Conservation (phyloP, 2,329 filamentous ascomycete genomes). For the Apiospora marii region DNA sequence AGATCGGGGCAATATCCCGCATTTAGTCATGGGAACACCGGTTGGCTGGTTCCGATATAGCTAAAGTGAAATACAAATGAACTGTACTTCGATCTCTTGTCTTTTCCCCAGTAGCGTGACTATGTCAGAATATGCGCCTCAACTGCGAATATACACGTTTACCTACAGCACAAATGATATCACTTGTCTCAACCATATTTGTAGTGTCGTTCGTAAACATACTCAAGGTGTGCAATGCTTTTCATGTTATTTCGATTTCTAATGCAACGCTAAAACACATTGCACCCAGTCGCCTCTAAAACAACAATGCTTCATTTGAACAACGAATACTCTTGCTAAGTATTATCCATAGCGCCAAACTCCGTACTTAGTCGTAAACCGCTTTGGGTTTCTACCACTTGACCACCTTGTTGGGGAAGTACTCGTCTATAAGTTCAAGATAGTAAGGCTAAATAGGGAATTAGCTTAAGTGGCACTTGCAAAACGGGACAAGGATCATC, state of each 20-base stretch:
- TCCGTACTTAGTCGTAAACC: neutral
- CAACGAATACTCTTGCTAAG: neutral
- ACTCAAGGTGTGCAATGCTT: neutral
- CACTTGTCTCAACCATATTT: no score
- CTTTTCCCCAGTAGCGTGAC: no score
- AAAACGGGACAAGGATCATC: conserved; percentile 29
- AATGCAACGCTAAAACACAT: neutral
- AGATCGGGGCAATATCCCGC: neutral
- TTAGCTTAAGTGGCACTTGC: conserved; percentile 25
- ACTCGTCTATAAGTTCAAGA: conserved; percentile 77
- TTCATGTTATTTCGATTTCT: neutral
- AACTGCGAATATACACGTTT: no score
- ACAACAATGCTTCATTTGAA: neutral
- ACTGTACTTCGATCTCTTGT: no score
- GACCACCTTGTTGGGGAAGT: conserved; percentile 72
- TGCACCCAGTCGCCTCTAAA: no score
- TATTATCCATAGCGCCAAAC: neutral
- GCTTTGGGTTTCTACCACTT: conserved; percentile 63
- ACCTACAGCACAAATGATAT: no score
- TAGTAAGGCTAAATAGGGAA: conserved; percentile 68
- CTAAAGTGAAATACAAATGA: no score
- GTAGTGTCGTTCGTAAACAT: neutral
- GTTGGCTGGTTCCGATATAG: no score
- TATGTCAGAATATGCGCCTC: no score
- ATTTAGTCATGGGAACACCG: neutral